Evolutionary conservation across 768 basidiomycete species (phyloP), one percentile per base, ranked within the genome.

Genomic region (Lentinula guzmanii): DNA sequence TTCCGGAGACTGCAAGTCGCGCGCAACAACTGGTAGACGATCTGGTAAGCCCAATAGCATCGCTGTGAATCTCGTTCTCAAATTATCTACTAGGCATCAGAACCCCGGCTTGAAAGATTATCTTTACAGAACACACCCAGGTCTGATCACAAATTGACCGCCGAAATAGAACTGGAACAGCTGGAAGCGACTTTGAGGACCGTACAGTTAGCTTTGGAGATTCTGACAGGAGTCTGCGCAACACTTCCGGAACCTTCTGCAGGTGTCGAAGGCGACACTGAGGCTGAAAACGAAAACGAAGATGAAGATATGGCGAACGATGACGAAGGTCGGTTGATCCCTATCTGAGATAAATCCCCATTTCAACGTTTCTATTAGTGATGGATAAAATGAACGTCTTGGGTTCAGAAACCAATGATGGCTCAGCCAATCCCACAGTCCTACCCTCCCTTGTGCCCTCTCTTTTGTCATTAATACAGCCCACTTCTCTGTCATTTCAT

Each of bases 191-290:
- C 76, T 59, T 71, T 97, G 57, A 80, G 87, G 66, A 90, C 89
- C 1, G 80, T 92, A 10, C 89, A 90, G 64, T 80, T 95, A 35
- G 85, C 89, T n/a, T 77, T 97, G 31, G 95, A 98, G 74, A 85
- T 97, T 53, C 72, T 97, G 64, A 95, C 93, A 0, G 89, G 89
- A 34, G 77, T 83, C n/a, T 97, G 92, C 70, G 94, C 94, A 18
- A 91, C 87, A 5, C 74, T 97, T 43, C 92, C 92, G 4, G 92
- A 93, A 66, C 85, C 89, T 16, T 85, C 86, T 58, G 75, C 78
- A 48, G 72, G 70, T 33, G 64, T 68, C 0, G 70, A 69, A 60
- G 67, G 65, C 37, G 75, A 70, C 8, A 72, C 68, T n/a, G 71
- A 65, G 16, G 64, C 64, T 41, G 37, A 39, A 16, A 70, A 66